Evolutionary conservation across 2,329 filamentous ascomycete species (phyloP), one percentile per base, ranked within the genome.

Genomic region (Fusarium phyllophilum): DNA sequence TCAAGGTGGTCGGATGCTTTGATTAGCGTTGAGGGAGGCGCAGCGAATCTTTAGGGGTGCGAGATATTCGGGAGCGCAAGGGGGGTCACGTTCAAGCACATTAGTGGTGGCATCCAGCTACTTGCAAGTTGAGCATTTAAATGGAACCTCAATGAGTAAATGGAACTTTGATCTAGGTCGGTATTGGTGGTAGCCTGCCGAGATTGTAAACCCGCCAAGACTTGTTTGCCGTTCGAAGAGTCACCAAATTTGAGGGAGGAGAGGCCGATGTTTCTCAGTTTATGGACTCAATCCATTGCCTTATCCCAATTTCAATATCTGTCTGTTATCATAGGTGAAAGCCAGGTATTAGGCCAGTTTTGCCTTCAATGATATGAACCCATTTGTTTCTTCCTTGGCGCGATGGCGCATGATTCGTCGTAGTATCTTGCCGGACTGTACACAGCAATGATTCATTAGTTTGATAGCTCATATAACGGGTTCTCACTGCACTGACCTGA

Each of bases 241-340:
- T 11, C 5, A 20, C 26, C 26, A 6, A 29, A 29, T 6, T 29
- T 6, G 6, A 29, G 26, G 8, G 26, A 26, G 26, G 26, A 26
- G 26, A 26, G 6, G 26, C 26, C 5, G 4, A n/a, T 3, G 24
- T 1, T 31, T 48, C 14, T 48, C 20, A 17, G 14, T 31, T 10
- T 31, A 48, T 48, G 5, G 20, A 11, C 1, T 12, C 20, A 31
- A 12, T n/a, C 6, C 5, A 3, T 12, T 17, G 15, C 0, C 3
- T 31, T 17, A n/a, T 8, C 5, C 10, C 11, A 29, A 10, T 10
- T 17, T 15, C 12, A 17, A 1, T 17, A 8, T 6, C 20, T 13
- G n/a, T 48, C 5, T 48, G 0, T 4, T 31, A 8, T 48, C 26
- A 15, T 22, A 4, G 2, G 20, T 12, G 7, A 31, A 11, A 17